Evolutionary conservation across 148 eudicot genomes (phyloP).

Genomic region (Dysphania ambrosioides): DNA sequence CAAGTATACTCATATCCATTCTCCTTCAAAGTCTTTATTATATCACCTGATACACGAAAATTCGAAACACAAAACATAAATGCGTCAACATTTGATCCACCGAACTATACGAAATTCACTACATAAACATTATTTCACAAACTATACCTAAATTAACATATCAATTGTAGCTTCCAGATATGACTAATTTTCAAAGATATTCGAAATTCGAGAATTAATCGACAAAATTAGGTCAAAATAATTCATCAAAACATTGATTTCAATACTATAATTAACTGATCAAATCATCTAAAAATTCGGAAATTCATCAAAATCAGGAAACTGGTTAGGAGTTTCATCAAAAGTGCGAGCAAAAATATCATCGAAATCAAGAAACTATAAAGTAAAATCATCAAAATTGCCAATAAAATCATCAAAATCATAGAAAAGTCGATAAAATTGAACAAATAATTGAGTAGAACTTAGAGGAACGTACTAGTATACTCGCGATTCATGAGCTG

Average conservation of each 20-base stretch:
- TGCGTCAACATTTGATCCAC: background rate
- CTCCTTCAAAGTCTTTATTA: constrained; percentile 83
- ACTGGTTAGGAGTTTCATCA: too few species aligned
- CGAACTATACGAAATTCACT: background rate
- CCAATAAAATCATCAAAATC: background rate
- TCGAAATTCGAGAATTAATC: background rate
- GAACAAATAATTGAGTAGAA: background rate
- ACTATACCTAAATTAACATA: background rate
- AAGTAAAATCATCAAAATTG: too few species aligned
- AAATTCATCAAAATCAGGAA: background rate
- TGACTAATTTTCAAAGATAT: background rate
- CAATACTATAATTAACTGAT: background rate
- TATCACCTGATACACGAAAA: constrained; percentile 68
- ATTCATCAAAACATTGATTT: background rate
- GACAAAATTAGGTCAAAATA: background rate
- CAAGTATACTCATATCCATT: constrained; percentile 80
- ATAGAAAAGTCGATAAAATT: background rate
- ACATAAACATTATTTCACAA: background rate
- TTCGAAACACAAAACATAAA: background rate
- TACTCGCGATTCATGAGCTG: constrained; percentile 83
- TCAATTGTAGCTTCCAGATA: background rate
- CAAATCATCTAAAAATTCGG: background rate
- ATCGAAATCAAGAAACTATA: background rate
- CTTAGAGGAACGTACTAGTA: constrained; percentile 47
- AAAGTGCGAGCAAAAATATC: background rate